Conservation (phyloP, 495 filamentous ascomycete species). For the Hypomontagnella submonticulosa region DNA sequence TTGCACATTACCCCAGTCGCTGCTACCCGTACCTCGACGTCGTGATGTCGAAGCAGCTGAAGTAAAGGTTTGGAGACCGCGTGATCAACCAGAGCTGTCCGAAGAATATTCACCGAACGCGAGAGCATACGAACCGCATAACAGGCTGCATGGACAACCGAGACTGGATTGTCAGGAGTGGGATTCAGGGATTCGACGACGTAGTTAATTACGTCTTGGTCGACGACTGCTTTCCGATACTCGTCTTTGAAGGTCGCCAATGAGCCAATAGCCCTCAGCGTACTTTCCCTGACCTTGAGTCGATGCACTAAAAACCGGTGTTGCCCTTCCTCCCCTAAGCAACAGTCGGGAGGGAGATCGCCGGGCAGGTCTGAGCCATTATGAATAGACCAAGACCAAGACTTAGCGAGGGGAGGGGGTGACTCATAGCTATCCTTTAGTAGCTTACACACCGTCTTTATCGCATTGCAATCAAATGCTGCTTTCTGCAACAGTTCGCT, state of each 20-base stretch:
- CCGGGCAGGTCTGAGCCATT: slow-evolving; percentile 24
- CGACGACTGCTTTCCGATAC: slow-evolving; percentile 84
- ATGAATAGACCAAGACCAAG: slow-evolving; percentile 57
- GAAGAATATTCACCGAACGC: slow-evolving; percentile 81
- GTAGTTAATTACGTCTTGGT: slow-evolving; percentile 79
- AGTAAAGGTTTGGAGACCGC: slow-evolving; percentile 84
- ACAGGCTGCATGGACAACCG: slow-evolving; percentile 88
- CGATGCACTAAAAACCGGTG: slow-evolving; percentile 74
- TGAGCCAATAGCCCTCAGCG: slow-evolving; percentile 81
- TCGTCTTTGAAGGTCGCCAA: slow-evolving; percentile 84
- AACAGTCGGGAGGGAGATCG: slow-evolving; percentile 46
- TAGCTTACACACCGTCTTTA: slow-evolving; percentile 77
- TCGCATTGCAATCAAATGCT: slow-evolving; percentile 79
- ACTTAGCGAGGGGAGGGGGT: slow-evolving; percentile 51
- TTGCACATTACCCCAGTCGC: slow-evolving; percentile 87
- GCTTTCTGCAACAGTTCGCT: slow-evolving; percentile 81
- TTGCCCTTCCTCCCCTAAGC: slow-evolving; percentile 70
- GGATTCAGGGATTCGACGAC: slow-evolving; percentile 85
- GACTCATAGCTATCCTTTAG: slow-evolving; percentile 74
- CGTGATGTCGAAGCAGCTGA: slow-evolving; percentile 75
- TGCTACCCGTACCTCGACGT: slow-evolving; percentile 84
- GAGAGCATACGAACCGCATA: slow-evolving; percentile 79
- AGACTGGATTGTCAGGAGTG: slow-evolving; percentile 58
- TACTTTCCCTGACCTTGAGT: slow-evolving; percentile 78
- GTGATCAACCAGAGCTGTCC: slow-evolving; percentile 88